Evolutionary conservation across 176 grass and related monocot species (phyloP), one percentile per base, ranked within the genome.

Genomic region (Oryza meyeriana): DNA sequence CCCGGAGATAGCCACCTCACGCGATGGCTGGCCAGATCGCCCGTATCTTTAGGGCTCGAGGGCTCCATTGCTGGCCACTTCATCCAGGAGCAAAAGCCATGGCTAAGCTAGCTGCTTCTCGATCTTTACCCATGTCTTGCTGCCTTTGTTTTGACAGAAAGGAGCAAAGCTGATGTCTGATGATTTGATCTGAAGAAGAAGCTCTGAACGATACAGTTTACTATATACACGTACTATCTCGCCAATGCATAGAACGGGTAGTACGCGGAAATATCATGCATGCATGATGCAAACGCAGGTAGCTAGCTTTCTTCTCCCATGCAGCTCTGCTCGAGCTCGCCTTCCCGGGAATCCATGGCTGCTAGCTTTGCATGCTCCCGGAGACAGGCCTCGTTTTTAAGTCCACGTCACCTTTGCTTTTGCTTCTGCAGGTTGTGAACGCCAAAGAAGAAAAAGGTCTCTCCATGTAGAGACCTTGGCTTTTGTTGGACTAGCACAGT

Each of bases 81-180:
- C 65, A 2, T 69, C 70, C 71, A 71, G 77, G 42, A 57, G 71
- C 55, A 85, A 77, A 85, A 81, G 82, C 57, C 17, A 55, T 52
- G 17, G 6, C 50, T 55, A 52, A 20, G 6, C 71, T 64, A 27
- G 76, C 50, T 32, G 57, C 58, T 80, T 55, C 50, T 55, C 50
- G 50, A 55, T 55, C 87, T 85, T 85, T 81, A 64, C 79, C 70
- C 55, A 59, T 25, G n/a, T 59, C 38, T 24, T 13, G 12, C 26
- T 20, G 12, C 26, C 77, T 81, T 86, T 89, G 77, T 81, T 72
- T 89, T 82, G 83, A 89, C 83, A 89, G 72, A 89, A 89, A 89
- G 88, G 59, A 78, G 55, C 78, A 89, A 85, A 89, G 78, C 6
- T 55, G 50, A 55, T 22, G 50, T 55, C 50, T 55, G 78, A 81